Conservation (phyloP, 805 yeast species). For the Ogataea corticis region DNA sequence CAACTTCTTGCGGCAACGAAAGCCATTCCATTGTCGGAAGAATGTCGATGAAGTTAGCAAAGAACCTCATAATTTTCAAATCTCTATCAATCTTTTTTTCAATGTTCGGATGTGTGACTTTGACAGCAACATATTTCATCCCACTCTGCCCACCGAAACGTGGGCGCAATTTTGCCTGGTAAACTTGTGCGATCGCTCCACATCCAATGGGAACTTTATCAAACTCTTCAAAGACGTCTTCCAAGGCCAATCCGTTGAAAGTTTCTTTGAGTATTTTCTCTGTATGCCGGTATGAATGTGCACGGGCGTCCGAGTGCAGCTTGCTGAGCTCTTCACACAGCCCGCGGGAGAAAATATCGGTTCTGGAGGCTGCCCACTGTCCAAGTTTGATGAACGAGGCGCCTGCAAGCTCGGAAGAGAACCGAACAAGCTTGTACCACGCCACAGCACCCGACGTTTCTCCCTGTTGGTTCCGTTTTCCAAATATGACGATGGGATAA, state of each 20-base stretch:
- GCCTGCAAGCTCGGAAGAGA: slow-evolving; percentile 80
- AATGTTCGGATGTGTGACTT: slow-evolving; percentile 89
- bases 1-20: slow-evolving; percentile 91
- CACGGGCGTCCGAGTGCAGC: slow-evolving; percentile 79
- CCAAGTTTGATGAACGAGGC: slow-evolving; percentile 91
- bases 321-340: slow-evolving; percentile 75
- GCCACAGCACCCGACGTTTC: slow-evolving; percentile 61
- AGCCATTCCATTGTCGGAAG: slow-evolving; percentile 98
- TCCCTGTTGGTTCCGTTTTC: slow-evolving; percentile 39
- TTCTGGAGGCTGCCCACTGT: slow-evolving; percentile 98
- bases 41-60: slow-evolving; percentile 67
- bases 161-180: slow-evolving; percentile 63
- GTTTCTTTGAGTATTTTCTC: slow-evolving; percentile 56
- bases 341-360: slow-evolving; percentile 82
- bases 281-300: slow-evolving; percentile 68
- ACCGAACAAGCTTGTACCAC: slow-evolving; percentile 70
- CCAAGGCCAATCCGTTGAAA: slow-evolving; percentile 53
- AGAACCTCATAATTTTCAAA: slow-evolving; percentile 75
- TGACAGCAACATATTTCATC: slow-evolving; percentile 75
- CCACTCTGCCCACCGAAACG: slow-evolving; percentile 39
- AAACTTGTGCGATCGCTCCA: slow-evolving; percentile 99
- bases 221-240: slow-evolving; percentile 81
- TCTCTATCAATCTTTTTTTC: slow-evolving; percentile 74
- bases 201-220: slow-evolving; percentile 80
- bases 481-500: slow-evolving; percentile 65